Conservation (phyloP, 1,284 basidiomycete species). For the Heterobasidion annosum region DNA sequence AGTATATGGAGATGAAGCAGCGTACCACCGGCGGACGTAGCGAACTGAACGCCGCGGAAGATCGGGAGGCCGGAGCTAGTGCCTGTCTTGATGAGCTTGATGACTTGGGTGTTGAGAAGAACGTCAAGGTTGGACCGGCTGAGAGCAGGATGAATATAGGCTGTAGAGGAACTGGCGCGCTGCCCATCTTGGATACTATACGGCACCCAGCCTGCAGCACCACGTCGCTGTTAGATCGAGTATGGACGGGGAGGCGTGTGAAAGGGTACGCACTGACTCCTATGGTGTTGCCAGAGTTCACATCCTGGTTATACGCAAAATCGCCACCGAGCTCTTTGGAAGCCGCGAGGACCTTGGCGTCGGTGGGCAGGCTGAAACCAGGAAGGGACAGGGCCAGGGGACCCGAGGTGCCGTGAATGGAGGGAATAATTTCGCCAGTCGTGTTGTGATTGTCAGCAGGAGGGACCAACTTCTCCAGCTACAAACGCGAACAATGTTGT, state of each 20-base stretch:
- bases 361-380: conserved; percentile 16
- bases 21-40: conserved; percentile 13
- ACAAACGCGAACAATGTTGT: background rate
- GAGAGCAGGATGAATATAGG: conserved; percentile 24
- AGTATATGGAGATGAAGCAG: background rate
- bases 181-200: conserved; percentile 21
- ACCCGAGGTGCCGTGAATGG: conserved; percentile 10
- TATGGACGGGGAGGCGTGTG: background rate
- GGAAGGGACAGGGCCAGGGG: background rate
- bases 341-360: conserved; percentile 14
- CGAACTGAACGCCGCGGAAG: conserved; percentile 25
- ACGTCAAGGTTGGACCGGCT: conserved; percentile 31
- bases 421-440: conserved; percentile 12
- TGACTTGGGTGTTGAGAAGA: conserved; percentile 30
- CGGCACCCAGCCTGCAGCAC: conserved; percentile 24
- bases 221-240: no score
- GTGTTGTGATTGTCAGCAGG: conserved; percentile 13
- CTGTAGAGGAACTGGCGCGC: conserved; percentile 26
- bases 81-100: conserved; percentile 23
- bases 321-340: conserved; percentile 11
- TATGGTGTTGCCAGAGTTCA: conserved; percentile 22
- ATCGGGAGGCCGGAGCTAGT: conserved; percentile 11
- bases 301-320: conserved; percentile 23
- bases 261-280: conserved; percentile 18
- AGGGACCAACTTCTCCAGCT: conserved; percentile 13